Evolutionary conservation across 768 basidiomycete genomes (phyloP).

Genomic region (Termitomyces sp.): DNA sequence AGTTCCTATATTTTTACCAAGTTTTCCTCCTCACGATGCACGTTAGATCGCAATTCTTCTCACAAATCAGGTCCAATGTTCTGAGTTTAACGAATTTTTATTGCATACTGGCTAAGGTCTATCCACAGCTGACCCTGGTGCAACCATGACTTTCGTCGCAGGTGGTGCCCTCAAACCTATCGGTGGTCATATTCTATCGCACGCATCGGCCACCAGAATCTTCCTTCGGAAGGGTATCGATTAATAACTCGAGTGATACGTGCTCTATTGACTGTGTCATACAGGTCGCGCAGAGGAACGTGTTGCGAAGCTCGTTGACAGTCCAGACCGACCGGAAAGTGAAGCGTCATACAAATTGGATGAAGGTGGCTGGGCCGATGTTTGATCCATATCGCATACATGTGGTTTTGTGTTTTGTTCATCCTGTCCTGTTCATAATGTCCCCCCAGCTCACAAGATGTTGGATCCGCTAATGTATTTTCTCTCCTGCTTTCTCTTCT

Average conservation of each 20-base stretch:
- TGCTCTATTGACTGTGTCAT: background rate
- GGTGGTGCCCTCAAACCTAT: constrained; percentile 91
- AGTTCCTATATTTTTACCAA: background rate
- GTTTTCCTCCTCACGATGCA: constrained; percentile 10
- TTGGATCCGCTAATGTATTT: background rate
- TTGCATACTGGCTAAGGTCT: background rate
- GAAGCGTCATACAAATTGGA: constrained; percentile 90
- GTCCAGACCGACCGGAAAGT: constrained; percentile 85
- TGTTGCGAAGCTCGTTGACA: constrained; percentile 87
- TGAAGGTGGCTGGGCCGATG: constrained; percentile 87
- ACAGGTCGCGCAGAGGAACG: constrained; percentile 83
- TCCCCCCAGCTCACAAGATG: background rate
- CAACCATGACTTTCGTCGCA: constrained; percentile 92
- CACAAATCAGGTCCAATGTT: constrained; percentile 90
- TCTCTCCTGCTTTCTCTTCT: background rate
- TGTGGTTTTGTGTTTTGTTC: background rate
- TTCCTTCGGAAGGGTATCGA: constrained; percentile 80
- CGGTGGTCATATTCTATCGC: constrained; percentile 85
- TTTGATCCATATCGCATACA: constrained; percentile 34
- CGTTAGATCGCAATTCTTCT: constrained; percentile 76
- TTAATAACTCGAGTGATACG: background rate
- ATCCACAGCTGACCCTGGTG: constrained; percentile 82
- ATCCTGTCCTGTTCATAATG: background rate
- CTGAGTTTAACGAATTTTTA: background rate
- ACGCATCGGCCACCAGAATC: constrained; percentile 83